These are phyloP conservation scores for Chamaecrista fasciculata DNA, from an alignment of 306 rosid genomes.

Conservation along the genomic window DNA sequence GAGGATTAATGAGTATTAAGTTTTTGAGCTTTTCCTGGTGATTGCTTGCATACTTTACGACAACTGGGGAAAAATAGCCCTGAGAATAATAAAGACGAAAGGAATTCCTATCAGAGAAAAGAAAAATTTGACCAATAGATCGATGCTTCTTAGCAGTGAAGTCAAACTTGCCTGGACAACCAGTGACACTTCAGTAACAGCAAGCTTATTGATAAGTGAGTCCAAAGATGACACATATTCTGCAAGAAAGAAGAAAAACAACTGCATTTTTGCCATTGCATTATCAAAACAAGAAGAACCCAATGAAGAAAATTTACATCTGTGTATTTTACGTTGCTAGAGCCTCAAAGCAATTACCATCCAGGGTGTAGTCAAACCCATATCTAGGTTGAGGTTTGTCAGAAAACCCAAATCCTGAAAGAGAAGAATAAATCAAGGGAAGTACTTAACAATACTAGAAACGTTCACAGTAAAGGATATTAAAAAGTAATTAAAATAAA, in stretches of 20 bases:
- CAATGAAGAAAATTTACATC: not conserved
- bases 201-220: slow-evolving; percentile 62
- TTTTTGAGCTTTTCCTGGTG: slow-evolving; percentile 66
- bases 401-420: slow-evolving; percentile 86
- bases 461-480: not conserved
- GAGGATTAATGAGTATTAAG: slow-evolving; percentile 78
- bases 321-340: not conserved
- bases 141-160: slow-evolving; percentile 15
- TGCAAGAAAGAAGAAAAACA: slow-evolving; percentile 34
- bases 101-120: slow-evolving; percentile 10
- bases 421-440: slow-evolving; percentile 27
- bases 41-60: slow-evolving; percentile 63
- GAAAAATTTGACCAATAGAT: not conserved
- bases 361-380: slow-evolving; percentile 84
- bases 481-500: not conserved
- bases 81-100: slow-evolving; percentile 36
- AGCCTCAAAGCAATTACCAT: slow-evolving; percentile 51
- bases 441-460: not conserved
- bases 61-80: slow-evolving; percentile 88
- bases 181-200: slow-evolving; percentile 57
- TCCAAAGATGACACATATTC: slow-evolving; percentile 73
- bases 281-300: slow-evolving; percentile 11
- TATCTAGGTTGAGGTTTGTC: slow-evolving; percentile 93
- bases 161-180: slow-evolving; percentile 64
- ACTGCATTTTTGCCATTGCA: not conserved